These are phyloP conservation scores for Marchantia polymorpha DNA, from an alignment of 225 moss, liverwort and hornwort species.

Conservation along the genomic window DNA sequence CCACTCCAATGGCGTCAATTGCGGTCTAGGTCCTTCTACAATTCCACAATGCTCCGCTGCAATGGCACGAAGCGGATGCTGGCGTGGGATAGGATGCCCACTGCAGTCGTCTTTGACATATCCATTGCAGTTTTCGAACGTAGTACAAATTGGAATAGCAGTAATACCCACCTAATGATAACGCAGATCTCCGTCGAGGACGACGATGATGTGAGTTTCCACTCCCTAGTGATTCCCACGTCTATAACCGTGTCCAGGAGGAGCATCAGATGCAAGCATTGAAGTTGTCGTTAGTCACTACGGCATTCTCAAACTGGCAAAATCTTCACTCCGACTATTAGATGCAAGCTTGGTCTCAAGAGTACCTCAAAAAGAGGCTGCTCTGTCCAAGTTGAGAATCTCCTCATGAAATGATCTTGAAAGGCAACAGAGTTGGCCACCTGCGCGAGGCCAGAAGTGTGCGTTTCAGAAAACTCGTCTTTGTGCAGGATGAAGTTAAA, in stretches of 20 bases:
- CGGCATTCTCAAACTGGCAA: too few relatives aligned
- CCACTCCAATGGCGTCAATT: conserved; percentile 27
- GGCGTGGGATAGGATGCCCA: not conserved
- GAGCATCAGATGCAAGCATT: not conserved
- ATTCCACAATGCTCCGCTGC: conserved; percentile 45
- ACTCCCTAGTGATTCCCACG: not conserved
- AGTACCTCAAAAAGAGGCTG: conserved; percentile 6
- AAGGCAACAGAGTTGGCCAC: conserved; percentile 23
- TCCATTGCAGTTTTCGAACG: not conserved
- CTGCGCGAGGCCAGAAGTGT: not conserved
- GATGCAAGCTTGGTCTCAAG: too few relatives aligned
- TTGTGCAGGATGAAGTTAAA: too few relatives aligned
- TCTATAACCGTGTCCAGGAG: not conserved
- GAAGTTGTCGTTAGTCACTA: not conserved
- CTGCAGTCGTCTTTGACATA: not conserved
- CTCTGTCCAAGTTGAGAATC: conserved; percentile 5
- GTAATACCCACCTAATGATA: conserved; percentile 5
- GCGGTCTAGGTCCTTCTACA: conserved; percentile 27
- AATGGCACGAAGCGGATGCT: not conserved
- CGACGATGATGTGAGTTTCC: not conserved
- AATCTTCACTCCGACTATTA: not conserved
- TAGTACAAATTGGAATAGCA: not conserved
- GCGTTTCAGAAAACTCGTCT: not conserved
- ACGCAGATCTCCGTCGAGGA: conserved; percentile 9
- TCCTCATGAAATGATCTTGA: conserved; percentile 23